Evolutionary conservation across 1,284 basidiomycete genomes (phyloP).

Genomic region (Rhodotorula sp.): DNA sequence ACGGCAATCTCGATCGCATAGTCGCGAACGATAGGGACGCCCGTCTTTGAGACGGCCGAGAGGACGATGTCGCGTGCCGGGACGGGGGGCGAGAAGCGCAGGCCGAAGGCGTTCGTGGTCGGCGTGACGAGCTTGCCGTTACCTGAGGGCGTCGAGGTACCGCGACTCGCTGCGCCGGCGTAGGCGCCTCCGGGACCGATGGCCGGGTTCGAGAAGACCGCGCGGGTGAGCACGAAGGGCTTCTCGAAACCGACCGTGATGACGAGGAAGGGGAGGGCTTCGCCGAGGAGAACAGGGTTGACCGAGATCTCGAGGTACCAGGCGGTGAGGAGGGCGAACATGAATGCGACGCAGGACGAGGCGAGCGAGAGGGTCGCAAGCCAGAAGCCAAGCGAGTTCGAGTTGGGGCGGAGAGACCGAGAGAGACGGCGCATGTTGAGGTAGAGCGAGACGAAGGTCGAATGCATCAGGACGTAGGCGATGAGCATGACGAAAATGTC

Average conservation of each 20-base stretch:
- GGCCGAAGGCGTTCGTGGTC: conserved; percentile 39
- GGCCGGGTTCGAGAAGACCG: conserved; percentile 84
- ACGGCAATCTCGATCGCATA: conserved; percentile 91
- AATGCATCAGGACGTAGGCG: conserved; percentile 95
- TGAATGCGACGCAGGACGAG: conserved; percentile 80
- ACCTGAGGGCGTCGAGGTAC: conserved; percentile 28
- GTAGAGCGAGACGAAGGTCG: conserved; percentile 86
- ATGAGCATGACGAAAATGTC: conserved; percentile 95
- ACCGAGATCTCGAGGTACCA: conserved; percentile 80
- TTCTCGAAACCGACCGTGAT: conserved; percentile 98
- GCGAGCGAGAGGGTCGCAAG: conserved; percentile 62
- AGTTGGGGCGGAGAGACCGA: conserved; percentile 79
- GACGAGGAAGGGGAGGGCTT: conserved; percentile 95
- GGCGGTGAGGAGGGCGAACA: conserved; percentile 80
- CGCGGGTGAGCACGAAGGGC: conserved; percentile 83
- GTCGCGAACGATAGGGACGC: conserved; percentile 82
- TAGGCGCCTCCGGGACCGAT: conserved; percentile 51
- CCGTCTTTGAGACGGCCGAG: conserved; percentile 74
- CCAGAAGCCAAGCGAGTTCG: conserved; percentile 84
- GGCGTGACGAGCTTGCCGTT: conserved; percentile 8
- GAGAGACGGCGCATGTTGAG: conserved; percentile 83
- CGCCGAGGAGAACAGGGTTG: conserved; percentile 87
- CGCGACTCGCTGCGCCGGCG: conserved; percentile 22
- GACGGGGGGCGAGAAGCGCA: conserved; percentile 55
- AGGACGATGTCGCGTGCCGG: conserved; percentile 80